A percentile compares a stretch with the other conserved stretches of the same genome.
Evolutionary conservation across 441 rosid species (phyloP).

Genomic region (Rhodomyrtus psidioides): DNA sequence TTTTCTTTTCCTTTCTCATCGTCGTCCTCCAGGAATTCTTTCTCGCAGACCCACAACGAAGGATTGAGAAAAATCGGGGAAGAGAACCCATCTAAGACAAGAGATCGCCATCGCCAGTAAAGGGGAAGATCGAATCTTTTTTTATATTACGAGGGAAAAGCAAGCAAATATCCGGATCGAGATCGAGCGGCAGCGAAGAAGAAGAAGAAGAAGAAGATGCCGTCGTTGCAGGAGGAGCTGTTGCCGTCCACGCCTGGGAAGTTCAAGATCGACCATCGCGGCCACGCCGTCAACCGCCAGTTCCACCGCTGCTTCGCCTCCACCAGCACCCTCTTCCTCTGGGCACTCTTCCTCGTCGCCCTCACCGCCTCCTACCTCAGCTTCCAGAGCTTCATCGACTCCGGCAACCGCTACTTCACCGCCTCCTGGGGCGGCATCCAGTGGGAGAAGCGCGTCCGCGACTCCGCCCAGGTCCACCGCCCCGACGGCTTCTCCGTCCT

Average conservation of each 20-base stretch:
- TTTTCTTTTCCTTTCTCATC: not conserved
- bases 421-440: conserved; percentile 1
- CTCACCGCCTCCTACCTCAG: conserved; percentile 2
- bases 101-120: not conserved
- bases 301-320: conserved; percentile 5
- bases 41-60: not conserved
- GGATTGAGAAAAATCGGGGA: not conserved
- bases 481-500: not conserved
- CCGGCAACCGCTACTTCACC: not conserved
- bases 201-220: conserved; percentile 32
- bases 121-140: not conserved
- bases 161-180: not conserved
- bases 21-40: not conserved
- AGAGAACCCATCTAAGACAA: too few relatives aligned
- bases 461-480: not conserved
- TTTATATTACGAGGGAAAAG: not conserved
- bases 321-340: conserved; percentile 5
- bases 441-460: conserved; percentile 8
- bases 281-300: conserved; percentile 7
- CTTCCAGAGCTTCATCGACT: conserved; percentile 8
- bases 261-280: conserved; percentile 44
- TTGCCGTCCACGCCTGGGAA: conserved; percentile 97
- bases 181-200: not conserved
- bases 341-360: conserved; percentile 6
- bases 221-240: conserved; percentile 68